Base-by-base conservation (phyloP, 108 stramenopile species). In the Nitzschia putrida region DNA sequence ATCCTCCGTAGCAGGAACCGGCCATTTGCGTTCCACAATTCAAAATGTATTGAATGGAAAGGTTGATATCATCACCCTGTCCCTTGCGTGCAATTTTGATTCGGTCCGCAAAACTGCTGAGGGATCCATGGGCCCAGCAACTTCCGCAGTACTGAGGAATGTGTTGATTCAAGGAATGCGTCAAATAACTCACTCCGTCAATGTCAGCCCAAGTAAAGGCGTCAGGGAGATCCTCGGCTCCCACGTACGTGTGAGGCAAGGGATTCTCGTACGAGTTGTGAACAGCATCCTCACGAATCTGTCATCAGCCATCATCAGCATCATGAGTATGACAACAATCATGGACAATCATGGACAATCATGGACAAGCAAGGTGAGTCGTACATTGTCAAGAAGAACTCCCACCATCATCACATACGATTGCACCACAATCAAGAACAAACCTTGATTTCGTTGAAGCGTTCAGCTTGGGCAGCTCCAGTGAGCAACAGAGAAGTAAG, bases 111-210 rank as follows among this genome's bases (percentile, higher is more conserved):
- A 97, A 81, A 54, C 85, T 68, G 25, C 80, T 83, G 24, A 95
- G 26, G 40, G 94, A 79, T 23, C 85, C 93, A 59, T 97, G 94
- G 8, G 95, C 96, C 97, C 97, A 98, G 79, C 97, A 98, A 13
- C 80, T 85, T 20, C 88, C 90, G 39, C 90, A 87, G 51, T 87
- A 90, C 67, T 90, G 81, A 20, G 83, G 88, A 41, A 85, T 79
- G 57, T 67, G 66, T 20, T 66, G 97, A 72, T 96, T 98, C 47
- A 95, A 72, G 8, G 61, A 66, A 29, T 87, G 78, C 23, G 93
- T 96, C 55, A 93, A 56, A 74, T 91, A 94, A 18, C 76, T 77
- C 14, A 66, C 77, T n/a, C 89, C 88, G 53, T 92, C 77, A 21
- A 91, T 80, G 70, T 95, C 67, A 21, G 69, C 74, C 95, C 95